These are phyloP conservation scores for Osmozyma mogii DNA, from an alignment of 805 yeast genomes.

Conservation along the genomic window DNA sequence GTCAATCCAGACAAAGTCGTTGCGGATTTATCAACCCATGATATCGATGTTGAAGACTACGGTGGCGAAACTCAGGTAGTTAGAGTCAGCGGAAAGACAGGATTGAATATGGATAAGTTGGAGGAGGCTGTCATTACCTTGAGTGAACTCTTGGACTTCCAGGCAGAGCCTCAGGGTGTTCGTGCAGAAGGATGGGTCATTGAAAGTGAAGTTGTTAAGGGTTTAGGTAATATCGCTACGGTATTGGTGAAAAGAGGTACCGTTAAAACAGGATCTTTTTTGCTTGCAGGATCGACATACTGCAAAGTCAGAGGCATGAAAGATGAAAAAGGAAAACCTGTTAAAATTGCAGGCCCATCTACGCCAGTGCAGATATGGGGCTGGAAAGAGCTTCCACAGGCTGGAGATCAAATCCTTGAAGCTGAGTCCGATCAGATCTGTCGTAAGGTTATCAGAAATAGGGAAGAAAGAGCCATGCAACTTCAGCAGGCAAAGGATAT, in stretches of 20 bases:
- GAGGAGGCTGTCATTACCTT: slow-evolving; percentile 84
- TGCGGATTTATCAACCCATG: slow-evolving; percentile 68
- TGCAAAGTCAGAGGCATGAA: slow-evolving; percentile 76
- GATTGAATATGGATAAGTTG: slow-evolving; percentile 79
- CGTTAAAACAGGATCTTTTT: slow-evolving; percentile 56
- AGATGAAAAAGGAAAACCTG: slow-evolving; percentile 60
- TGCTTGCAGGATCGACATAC: slow-evolving; percentile 82
- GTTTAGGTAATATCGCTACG: slow-evolving; percentile 82
- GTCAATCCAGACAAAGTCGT: slow-evolving; percentile 69
- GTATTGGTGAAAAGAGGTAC: slow-evolving; percentile 76
- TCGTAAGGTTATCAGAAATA: slow-evolving; percentile 62
- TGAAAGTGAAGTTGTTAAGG: slow-evolving; percentile 76
- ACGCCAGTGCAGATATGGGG: slow-evolving; percentile 89
- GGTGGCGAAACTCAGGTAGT: slow-evolving; percentile 95
- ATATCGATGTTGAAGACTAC: slow-evolving; percentile 79
- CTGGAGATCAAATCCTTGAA: slow-evolving; percentile 79
- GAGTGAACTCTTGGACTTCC: slow-evolving; percentile 75
- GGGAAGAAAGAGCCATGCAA: slow-evolving; percentile 46
- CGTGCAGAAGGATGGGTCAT: slow-evolving; percentile 81
- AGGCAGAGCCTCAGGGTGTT: slow-evolving; percentile 45
- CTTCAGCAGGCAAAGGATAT: slow-evolving; percentile 57
- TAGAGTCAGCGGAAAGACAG: slow-evolving; percentile 81
- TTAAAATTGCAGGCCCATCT: slow-evolving; percentile 72
- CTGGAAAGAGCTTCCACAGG: slow-evolving; percentile 88
- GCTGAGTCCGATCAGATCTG: slow-evolving; percentile 70